Evolutionary conservation across 148 eudicot species (phyloP).

Genomic region (Heliosperma pusillum): DNA sequence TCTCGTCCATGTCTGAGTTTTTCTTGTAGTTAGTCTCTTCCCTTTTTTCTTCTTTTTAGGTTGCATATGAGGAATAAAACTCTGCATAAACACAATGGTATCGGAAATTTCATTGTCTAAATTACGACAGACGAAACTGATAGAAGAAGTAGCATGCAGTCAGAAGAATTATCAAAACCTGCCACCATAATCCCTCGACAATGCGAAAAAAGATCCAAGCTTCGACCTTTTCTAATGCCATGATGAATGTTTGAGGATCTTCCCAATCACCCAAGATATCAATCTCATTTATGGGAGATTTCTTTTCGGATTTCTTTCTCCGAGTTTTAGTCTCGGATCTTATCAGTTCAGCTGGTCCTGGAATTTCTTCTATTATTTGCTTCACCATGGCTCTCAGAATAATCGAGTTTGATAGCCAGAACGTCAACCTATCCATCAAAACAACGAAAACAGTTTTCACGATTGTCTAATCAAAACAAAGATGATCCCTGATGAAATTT

Average conservation of each 20-base stretch:
- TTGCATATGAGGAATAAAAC: conserved; percentile 91
- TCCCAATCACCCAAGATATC: conserved; percentile 69
- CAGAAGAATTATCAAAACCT: conserved; percentile 39
- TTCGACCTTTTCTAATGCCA: conserved; percentile 79
- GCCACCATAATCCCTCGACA: conserved; percentile 96
- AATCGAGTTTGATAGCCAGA: conserved; percentile 83
- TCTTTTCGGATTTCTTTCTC: conserved; percentile 36
- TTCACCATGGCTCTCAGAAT: conserved; percentile 67
- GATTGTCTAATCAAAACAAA: too few species aligned
- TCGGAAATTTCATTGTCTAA: neutral
- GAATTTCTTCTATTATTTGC: conserved; percentile 43
- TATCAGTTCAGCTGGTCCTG: conserved; percentile 22
- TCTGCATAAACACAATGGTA: conserved; percentile 36
- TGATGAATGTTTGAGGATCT: conserved; percentile 55
- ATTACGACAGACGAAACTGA: neutral
- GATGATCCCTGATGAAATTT: too few species aligned
- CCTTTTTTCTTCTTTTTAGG: conserved; percentile 46
- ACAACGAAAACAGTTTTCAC: neutral
- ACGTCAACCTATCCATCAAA: conserved; percentile 54
- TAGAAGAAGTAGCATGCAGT: neutral
- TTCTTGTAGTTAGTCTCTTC: conserved; percentile 40
- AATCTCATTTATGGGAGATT: conserved; percentile 29
- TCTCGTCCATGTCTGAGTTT: conserved; percentile 45
- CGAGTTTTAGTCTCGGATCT: conserved; percentile 26
- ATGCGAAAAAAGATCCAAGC: conserved; percentile 85